A percentile compares a stretch with the other conserved stretches of the same genome.
Conservation (phyloP, 306 rosid species). For the Albizia julibrissin region DNA sequence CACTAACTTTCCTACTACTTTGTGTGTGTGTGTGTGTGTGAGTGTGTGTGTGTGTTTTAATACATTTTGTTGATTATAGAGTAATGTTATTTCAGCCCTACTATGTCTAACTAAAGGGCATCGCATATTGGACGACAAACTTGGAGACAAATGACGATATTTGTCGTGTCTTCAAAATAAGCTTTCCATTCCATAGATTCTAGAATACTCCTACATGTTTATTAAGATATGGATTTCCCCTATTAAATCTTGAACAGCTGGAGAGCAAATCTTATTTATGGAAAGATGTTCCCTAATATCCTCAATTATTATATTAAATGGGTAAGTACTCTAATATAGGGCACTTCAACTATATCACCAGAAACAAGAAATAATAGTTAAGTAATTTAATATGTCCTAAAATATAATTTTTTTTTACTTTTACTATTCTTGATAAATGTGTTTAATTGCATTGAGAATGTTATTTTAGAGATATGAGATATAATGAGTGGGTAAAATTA, state of each 20-base stretch:
- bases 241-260: background rate
- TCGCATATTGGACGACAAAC: background rate
- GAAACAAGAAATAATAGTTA: too few species aligned
- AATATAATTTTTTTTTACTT: too few species aligned
- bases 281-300: background rate
- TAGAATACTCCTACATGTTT: background rate
- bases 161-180: background rate
- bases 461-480: too few species aligned
- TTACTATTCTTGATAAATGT: too few species aligned
- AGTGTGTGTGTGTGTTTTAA: background rate
- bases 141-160: background rate
- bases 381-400: too few species aligned
- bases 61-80: background rate
- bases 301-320: too few species aligned
- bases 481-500: too few species aligned
- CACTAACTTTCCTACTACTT: background rate
- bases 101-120: background rate
- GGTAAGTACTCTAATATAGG: background rate
- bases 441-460: too few species aligned
- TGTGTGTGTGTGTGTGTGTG: background rate
- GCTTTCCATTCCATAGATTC: background rate
- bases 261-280: background rate
- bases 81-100: background rate
- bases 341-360: too few species aligned
- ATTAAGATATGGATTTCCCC: background rate